A percentile compares a stretch with the other conserved stretches of the same genome.
Conservation (phyloP, 345 rosid species). For the Linum trigynum region DNA sequence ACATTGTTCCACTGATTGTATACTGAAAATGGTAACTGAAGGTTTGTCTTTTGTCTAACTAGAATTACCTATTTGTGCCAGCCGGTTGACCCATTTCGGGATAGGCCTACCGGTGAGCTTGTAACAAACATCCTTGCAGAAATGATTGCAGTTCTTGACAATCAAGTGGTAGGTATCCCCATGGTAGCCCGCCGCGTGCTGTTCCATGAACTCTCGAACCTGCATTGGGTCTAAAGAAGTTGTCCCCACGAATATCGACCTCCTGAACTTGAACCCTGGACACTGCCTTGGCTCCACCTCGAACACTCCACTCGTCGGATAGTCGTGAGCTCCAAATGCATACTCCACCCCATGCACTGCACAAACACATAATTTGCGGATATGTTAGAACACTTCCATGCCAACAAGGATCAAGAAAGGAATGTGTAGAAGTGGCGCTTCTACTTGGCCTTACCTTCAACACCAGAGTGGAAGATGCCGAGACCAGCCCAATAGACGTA, state of each 20-base stretch:
- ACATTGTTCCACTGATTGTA: not conserved
- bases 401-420: too few relatives aligned
- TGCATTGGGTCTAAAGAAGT: not conserved
- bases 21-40: not conserved
- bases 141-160: conserved; percentile 5
- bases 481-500: conserved; percentile 30
- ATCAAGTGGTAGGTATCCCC: conserved; percentile 3
- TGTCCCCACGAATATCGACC: conserved; percentile 1
- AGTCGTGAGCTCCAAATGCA: conserved; percentile 7
- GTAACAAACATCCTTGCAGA: conserved; percentile 1
- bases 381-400: too few relatives aligned
- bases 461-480: conserved; percentile 31
- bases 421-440: not conserved
- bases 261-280: conserved; percentile 3
- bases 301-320: conserved; percentile 1
- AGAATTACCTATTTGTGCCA: conserved; percentile 2
- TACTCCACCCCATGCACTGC: conserved; percentile 6
- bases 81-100: conserved; percentile 3
- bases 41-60: not conserved
- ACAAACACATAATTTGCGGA: not conserved
- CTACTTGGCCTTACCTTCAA: conserved; percentile 16
- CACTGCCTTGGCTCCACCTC: conserved; percentile 5
- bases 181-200: conserved; percentile 3
- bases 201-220: conserved; percentile 4
- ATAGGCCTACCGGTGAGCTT: not conserved